A percentile compares a stretch with the other conserved stretches of the same genome.
phyloP scores from a whole-genome alignment of 1,284 basidiomycete species.

The Earliella scabrosa region DNA sequence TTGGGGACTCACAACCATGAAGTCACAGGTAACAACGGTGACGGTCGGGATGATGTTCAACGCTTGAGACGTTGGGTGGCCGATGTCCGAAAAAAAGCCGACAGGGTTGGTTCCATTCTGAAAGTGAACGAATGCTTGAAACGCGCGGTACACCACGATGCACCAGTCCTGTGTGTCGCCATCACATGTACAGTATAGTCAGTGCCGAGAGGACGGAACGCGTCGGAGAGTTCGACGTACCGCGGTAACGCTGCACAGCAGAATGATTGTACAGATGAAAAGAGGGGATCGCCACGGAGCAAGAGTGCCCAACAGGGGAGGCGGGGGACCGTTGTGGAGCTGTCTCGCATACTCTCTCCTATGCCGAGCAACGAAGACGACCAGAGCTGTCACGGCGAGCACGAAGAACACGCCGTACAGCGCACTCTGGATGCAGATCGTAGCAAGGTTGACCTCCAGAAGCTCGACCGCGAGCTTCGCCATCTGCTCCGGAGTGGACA shows the following conservation, averaged over 20 bases:
- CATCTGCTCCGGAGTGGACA: no score
- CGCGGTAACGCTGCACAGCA: not conserved
- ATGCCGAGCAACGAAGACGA: not conserved
- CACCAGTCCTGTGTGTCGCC: constrained; percentile 5
- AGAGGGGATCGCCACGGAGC: not conserved
- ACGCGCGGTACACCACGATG: not conserved
- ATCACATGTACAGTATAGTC: not conserved
- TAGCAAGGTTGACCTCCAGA: not conserved
- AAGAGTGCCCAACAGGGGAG: not conserved
- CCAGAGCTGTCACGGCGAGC: not conserved
- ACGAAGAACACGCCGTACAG: constrained; percentile 8
- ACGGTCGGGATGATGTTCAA: not conserved
- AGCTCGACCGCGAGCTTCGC: no score
- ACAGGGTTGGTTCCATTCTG: not conserved
- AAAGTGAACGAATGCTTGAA: constrained; percentile 8
- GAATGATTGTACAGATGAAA: not conserved
- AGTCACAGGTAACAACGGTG: not conserved
- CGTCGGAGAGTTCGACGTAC: not conserved
- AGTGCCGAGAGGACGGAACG: not conserved
- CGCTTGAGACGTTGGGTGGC: not conserved
- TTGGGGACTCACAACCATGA: constrained; percentile 10
- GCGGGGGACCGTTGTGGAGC: not conserved
- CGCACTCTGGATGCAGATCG: constrained; percentile 2
- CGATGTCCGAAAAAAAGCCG: not conserved
- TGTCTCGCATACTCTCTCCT: not conserved